Evolutionary conservation across 1,284 basidiomycete species (phyloP), one percentile per base, ranked within the genome.

Genomic region (Gymnopus androsaceus): DNA sequence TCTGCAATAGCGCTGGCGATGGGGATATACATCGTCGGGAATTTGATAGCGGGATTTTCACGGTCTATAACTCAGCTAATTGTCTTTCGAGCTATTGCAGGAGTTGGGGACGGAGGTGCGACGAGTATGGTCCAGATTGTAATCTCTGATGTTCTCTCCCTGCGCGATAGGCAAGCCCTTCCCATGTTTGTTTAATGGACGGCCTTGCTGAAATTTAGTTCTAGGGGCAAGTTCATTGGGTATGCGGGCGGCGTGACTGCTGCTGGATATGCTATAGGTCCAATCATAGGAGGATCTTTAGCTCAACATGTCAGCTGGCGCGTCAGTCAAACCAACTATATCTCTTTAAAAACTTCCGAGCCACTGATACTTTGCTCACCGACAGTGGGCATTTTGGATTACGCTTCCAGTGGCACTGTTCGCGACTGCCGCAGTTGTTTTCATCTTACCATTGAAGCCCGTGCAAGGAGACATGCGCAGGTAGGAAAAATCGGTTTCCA

Each of bases 61-160:
- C 78, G 77, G 64, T 82, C 75, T 0, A 87, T 92, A 63, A 73
- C 84, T 2, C 79, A 90, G 63, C 73, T 93, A 51, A 92, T 93
- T 63, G 71, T 91, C 2, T 88, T 89, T 60, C 79, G 91, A 40
- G 85, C 78, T 3, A 60, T 90, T 36, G 80, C 86, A 17, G 88
- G 88, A 19, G 79, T 80, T 0, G 87, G 87, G 11, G 87, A 86
- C 55, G 88, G 87, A 6, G 85, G 84, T 1, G 79, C 89, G 34
- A 73, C 84, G 15, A 85, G 83, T 56, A 78, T 89, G 68, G 31
- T 45, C 9, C 54, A 56, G 33, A 56, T 56, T 45, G 48, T 56
- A 8, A 37, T 56, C 7, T 51, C 48, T 25, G 54, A 56, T 49
- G 34, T 56, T 27, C 9, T 56, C 5, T 45, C 54, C 6, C 45